Conservation (phyloP, 2,329 filamentous ascomycete species). For the Chrysoporthe deuterocubensis region DNA sequence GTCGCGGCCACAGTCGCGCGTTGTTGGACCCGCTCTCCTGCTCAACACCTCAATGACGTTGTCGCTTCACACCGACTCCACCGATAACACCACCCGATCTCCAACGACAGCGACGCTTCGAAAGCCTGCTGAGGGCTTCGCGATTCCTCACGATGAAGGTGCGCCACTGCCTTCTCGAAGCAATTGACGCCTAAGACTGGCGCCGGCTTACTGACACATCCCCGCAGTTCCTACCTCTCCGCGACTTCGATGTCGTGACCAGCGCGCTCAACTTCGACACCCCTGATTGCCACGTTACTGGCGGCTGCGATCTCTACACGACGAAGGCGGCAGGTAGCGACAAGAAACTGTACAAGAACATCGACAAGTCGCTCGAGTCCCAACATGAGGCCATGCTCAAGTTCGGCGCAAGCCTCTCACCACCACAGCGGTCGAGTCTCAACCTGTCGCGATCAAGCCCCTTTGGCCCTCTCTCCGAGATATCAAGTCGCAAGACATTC, state of each 20-base stretch:
- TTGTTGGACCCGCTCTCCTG: background rate
- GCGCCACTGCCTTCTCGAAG: slow-evolving; percentile 25
- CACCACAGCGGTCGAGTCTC: slow-evolving; percentile 72
- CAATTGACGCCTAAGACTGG: background rate
- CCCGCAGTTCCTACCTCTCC: slow-evolving; percentile 82
- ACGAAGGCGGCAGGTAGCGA: slow-evolving; percentile 94
- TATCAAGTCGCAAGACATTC: slow-evolving; percentile 87
- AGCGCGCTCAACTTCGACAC: slow-evolving; percentile 96
- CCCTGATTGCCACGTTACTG: slow-evolving; percentile 86
- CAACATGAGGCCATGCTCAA: slow-evolving; percentile 89
- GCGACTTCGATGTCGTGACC: slow-evolving; percentile 89
- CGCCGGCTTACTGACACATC: background rate
- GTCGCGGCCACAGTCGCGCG: background rate
- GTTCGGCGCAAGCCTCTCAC: slow-evolving; percentile 84
- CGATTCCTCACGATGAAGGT: slow-evolving; percentile 43
- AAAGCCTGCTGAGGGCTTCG: background rate
- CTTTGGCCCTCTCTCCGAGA: slow-evolving; percentile 87
- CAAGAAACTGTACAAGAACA: slow-evolving; percentile 96
- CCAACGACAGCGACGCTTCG: slow-evolving; percentile 8
- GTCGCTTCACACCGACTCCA: slow-evolving; percentile 28
- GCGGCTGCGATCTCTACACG: slow-evolving; percentile 95
- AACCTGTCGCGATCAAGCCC: slow-evolving; percentile 86
- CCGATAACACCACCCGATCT: slow-evolving; percentile 25
- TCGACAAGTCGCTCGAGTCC: slow-evolving; percentile 87
- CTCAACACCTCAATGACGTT: slow-evolving; percentile 27